Conservation (phyloP, 345 rosid species). For the Salix koriyanagi region DNA sequence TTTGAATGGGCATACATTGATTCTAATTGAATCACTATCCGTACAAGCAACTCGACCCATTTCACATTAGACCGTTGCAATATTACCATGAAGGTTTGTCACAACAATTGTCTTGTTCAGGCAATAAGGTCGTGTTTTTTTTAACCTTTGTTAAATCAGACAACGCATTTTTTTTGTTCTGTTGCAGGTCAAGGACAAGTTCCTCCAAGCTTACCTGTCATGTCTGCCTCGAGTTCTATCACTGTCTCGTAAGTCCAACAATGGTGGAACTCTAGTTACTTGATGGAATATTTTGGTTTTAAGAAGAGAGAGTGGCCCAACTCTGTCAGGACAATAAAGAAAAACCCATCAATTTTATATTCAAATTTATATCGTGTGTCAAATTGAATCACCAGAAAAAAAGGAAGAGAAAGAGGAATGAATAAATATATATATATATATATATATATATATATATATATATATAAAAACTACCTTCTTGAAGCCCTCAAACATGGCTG, state of each 20-base stretch:
- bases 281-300: background rate
- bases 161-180: background rate
- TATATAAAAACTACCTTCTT: background rate
- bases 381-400: background rate
- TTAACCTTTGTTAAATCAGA: background rate
- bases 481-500: background rate
- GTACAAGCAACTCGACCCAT: background rate
- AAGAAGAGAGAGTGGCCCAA: background rate
- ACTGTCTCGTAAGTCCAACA: background rate
- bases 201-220: conserved; percentile 7
- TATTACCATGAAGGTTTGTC: background rate
- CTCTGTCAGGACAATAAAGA: no score
- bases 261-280: background rate
- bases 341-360: no score
- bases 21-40: no score
- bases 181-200: background rate
- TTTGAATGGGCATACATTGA: no score
- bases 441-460: background rate
- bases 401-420: background rate
- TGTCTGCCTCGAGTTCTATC: background rate
- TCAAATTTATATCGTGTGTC: no score
- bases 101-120: background rate
- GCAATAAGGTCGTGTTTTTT: background rate
- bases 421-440: background rate
- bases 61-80: background rate